Evolutionary conservation across 371 early-diverging fungal genomes (phyloP).

Genomic region (Lichtheimia hyalospora): DNA sequence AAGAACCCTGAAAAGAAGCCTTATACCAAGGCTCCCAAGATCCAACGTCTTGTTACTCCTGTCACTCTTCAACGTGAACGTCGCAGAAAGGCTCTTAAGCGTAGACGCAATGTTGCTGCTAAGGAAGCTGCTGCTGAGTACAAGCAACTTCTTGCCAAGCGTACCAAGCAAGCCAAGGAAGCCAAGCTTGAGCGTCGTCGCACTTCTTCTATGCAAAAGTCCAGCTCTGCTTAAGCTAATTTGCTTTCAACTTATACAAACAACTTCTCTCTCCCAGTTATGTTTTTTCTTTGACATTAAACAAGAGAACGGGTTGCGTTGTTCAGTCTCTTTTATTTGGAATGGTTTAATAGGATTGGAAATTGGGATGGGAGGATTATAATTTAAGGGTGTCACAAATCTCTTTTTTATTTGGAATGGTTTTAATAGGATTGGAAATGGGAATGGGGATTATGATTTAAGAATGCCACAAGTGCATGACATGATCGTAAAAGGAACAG

Average conservation of each 20-base stretch:
- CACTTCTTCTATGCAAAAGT: constrained; percentile 66
- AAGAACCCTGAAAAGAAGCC: constrained; percentile 90
- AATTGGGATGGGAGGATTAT: too few relatives aligned
- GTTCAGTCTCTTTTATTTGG: too few relatives aligned
- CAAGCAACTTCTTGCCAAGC: constrained; percentile 90
- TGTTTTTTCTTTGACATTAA: too few relatives aligned
- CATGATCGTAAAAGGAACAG: constrained; percentile 94
- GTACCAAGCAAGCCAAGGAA: constrained; percentile 88
- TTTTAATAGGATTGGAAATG: too few relatives aligned
- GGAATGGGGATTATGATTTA: too few relatives aligned
- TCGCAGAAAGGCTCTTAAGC: constrained; percentile 83
- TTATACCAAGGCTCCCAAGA: constrained; percentile 93
- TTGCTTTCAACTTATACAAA: too few relatives aligned
- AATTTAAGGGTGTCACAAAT: too few relatives aligned
- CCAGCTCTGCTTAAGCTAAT: constrained; percentile 43
- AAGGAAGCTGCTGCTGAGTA: constrained; percentile 91
- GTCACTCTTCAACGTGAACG: constrained; percentile 94
- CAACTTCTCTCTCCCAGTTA: too few relatives aligned
- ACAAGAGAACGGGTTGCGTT: too few relatives aligned
- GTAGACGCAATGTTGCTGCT: constrained; percentile 73
- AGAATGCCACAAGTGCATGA: constrained; percentile 79
- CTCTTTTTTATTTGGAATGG: too few relatives aligned
- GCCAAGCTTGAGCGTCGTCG: constrained; percentile 71
- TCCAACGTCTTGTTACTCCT: constrained; percentile 98
- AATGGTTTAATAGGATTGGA: too few relatives aligned